A percentile compares a stretch with the other conserved stretches of the same genome.
Conservation (phyloP, 768 basidiomycete species). For the Leccinum uliginosum region DNA sequence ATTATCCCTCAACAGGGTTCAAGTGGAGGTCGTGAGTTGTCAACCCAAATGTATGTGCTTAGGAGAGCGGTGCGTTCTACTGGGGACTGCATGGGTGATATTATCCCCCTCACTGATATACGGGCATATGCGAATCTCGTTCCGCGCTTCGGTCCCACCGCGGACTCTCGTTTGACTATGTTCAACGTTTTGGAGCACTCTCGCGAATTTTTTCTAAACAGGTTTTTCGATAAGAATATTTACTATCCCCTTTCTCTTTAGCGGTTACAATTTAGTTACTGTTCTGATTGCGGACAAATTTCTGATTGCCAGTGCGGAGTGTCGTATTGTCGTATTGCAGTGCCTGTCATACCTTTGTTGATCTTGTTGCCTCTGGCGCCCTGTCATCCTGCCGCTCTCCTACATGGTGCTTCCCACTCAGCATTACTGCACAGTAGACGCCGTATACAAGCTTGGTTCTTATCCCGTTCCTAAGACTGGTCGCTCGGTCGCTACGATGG, state of each 20-base stretch:
- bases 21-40: too few species aligned
- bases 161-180: not conserved
- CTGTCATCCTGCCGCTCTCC: not conserved
- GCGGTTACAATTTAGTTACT: too few species aligned
- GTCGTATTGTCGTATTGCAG: too few species aligned
- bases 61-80: not conserved
- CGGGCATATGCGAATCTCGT: not conserved
- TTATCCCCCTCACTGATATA: not conserved
- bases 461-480: not conserved
- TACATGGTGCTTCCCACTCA: not conserved
- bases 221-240: not conserved
- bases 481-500: not conserved
- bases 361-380: too few species aligned
- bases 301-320: too few species aligned
- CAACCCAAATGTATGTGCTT: not conserved
- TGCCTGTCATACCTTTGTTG: not conserved
- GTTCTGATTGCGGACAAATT: too few species aligned
- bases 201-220: not conserved
- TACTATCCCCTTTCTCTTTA: not conserved
- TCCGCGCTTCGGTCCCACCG: not conserved
- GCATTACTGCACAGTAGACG: not conserved
- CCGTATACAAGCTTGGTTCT: not conserved
- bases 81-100: not conserved
- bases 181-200: not conserved
- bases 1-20: not conserved